Evolutionary conservation across 164 flowering plant genomes (phyloP), one percentile per base, ranked within the genome.

Genomic region (Nymphaea thermarum): DNA sequence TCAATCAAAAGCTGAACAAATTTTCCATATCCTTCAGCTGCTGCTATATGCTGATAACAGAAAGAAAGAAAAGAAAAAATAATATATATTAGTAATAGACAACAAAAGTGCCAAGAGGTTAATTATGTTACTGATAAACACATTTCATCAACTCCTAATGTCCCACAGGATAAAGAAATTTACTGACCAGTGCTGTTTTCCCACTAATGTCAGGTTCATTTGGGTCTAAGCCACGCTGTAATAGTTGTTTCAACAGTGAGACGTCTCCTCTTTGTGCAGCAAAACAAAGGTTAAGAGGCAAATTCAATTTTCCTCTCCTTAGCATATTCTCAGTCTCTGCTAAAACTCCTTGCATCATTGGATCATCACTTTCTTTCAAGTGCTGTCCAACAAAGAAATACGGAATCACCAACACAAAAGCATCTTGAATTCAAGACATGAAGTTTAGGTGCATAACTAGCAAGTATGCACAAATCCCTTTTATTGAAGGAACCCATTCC

Each of bases 241-340:
- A 4, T 12, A 47, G 3, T 47, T 47, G 55, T 47, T 47, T 7
- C 55, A 47, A 47, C 12, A 78, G 43, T 89, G 69, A 60, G 60
- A 84, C 87, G 65, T 89, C 92, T 70, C 85, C 92, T 78, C 92
- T 83, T 1, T 72, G 62, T 43, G 89, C 71, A 42, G 96, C 92
- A 75, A 89, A 89, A 43, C 63, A 61, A 25, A 61, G 63, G 12
- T 12, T 47, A 45, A 95, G 86, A 44, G 97, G 98, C 62, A 94
- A 81, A 77, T 95, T 96, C 85, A 90, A 73, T 77, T 90, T 82
- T 45, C 98, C 99, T 64, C 82, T 84, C 70, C 94, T 86, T 42
- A 95, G 76, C 99, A 91, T 88, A 78, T 77, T 86, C 82, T 88
- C 90, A 42, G 87, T 88, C 76, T 93, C 98, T 67, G 77, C n/a